These are phyloP conservation scores for Pelargonium myrrhifolium DNA, from an alignment of 441 rosid genomes.

Conservation along the genomic window DNA sequence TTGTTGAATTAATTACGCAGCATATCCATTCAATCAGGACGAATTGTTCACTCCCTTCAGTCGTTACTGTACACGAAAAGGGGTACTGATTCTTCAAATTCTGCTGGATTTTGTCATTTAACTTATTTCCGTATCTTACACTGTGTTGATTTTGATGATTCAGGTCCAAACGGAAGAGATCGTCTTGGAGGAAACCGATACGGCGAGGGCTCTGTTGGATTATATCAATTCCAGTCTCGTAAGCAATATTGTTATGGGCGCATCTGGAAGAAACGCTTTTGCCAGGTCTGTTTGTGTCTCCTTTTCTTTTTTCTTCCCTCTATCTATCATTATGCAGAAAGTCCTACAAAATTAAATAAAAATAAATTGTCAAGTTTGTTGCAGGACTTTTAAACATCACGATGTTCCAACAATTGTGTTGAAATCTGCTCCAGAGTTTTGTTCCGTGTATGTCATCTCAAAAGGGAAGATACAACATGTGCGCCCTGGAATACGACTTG, in stretches of 20 bases:
- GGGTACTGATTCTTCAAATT: constrained; percentile 28
- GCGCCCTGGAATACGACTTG: constrained; percentile 43
- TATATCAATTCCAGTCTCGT: constrained; percentile 45
- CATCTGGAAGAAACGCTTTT: constrained; percentile 50
- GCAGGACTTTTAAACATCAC: constrained; percentile 42
- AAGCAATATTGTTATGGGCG: constrained; percentile 53
- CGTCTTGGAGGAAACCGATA: constrained; percentile 52
- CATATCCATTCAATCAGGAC: constrained; percentile 24
- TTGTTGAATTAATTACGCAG: constrained; percentile 17
- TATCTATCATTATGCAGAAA: not conserved
- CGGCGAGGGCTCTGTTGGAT: constrained; percentile 53
- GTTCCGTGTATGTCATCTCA: constrained; percentile 60
- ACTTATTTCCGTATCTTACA: not conserved
- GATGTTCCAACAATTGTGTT: constrained; percentile 45
- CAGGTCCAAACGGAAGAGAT: constrained; percentile 61
- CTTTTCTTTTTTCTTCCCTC: not conserved
- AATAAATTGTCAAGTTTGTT: not conserved
- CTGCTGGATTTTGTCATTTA: not conserved
- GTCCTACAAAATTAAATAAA: too few relatives aligned
- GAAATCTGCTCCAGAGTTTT: constrained; percentile 60
- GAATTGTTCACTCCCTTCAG: constrained; percentile 44
- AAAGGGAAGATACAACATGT: constrained; percentile 58
- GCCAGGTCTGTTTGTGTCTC: constrained; percentile 36
- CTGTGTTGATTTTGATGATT: not conserved
- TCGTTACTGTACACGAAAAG: constrained; percentile 58